Base-by-base conservation (phyloP, 345 rosid genomes). In the Diplotaxis tenuifolia region DNA sequence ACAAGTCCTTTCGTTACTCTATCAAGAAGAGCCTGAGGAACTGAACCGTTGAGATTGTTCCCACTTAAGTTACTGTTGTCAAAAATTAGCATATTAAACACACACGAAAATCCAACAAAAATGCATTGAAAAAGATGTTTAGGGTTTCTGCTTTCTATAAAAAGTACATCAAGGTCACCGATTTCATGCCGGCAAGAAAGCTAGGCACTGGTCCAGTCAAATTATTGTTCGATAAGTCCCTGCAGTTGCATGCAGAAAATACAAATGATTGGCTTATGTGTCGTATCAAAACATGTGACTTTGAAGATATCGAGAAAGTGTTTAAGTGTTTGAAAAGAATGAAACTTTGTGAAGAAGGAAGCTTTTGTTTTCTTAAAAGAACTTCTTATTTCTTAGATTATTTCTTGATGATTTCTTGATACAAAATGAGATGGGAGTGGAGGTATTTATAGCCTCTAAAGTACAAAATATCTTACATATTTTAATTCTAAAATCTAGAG, bases 211-310 rank as follows among this genome's bases (percentile, higher is more conserved):
- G 9, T 62, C 90, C 86, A 3, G 70, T 68, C 63, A 86, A 78
- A 40, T 7, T 80, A 36, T 84, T 83, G 65, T 78, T 79, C 5
- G 85, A 84, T 18, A 84, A 68, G 78, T 86, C 89, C 28, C 87
- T 84, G 2, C 0, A 9, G 15, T 32, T 60, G 5, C 23, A 36
- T 49, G 53, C 49, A 42, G 49, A 42, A 42, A 27, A 32, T 9
- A 36, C 4, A 38, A 68, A 29, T 6, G 19, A 47, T 47, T 47
- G 19, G 53, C 16, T 47, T 22, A 49, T 16, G 49, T 31, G 20
- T 3, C 7, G 31, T 32, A 27, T 57, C 11, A 12, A 1, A 49
- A 19, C 5, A 21, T 34, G n/a, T n/a, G n/a, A n/a, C n/a, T n/a
- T n/a, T n/a, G n/a, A n/a, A n/a, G n/a, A n/a, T n/a, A n/a, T n/a